Percentiles rank a stretch among this genome's conserved stretches.
Conservation (phyloP, 805 yeast species). For the Schizosaccharomyces octosporus region DNA sequence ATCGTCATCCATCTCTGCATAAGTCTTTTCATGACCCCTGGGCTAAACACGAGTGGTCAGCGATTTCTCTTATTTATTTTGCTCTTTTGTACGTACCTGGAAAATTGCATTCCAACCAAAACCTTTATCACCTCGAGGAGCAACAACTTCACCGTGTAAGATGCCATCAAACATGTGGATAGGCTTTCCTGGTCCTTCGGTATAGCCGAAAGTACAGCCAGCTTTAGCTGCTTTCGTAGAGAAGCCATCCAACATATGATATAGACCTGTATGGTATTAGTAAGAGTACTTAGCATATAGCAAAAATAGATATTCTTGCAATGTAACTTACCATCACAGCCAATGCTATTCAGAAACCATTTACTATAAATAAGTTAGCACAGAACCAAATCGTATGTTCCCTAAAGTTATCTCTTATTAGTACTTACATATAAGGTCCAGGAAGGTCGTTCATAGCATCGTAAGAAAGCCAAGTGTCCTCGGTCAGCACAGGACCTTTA, state of each 20-base stretch:
- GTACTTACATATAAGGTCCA: constrained; percentile 47
- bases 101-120: constrained; percentile 77
- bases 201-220: constrained; percentile 75
- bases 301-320: neutral
- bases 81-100: neutral
- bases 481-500: constrained; percentile 71
- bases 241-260: constrained; percentile 53
- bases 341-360: constrained; percentile 66
- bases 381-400: constrained; percentile 3
- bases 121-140: constrained; percentile 46
- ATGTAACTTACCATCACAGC: constrained; percentile 21
- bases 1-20: constrained; percentile 67
- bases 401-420: neutral
- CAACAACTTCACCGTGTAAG: constrained; percentile 59
- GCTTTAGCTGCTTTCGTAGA: constrained; percentile 72
- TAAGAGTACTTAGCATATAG: neutral
- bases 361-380: constrained; percentile 17
- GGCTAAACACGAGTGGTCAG: constrained; percentile 4
- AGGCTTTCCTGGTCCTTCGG: constrained; percentile 52
- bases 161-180: constrained; percentile 71
- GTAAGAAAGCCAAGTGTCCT: constrained; percentile 79
- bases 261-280: constrained; percentile 24
- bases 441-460: constrained; percentile 65
- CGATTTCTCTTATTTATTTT: neutral
- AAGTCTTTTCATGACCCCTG: constrained; percentile 14